phyloP scores from a whole-genome alignment of 805 yeast species.

The Candida xyloterini region DNA sequence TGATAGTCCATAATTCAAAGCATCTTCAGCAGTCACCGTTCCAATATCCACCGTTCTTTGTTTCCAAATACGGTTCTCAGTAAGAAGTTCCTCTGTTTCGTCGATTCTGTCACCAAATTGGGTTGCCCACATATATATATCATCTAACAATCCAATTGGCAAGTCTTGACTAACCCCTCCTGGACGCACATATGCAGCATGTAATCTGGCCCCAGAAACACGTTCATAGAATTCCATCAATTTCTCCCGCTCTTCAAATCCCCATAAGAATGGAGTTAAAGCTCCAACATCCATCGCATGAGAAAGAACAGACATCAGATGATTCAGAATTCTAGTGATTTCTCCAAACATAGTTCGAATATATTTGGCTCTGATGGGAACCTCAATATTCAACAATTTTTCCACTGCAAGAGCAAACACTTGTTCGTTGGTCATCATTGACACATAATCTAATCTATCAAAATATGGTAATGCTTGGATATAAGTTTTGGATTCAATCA shows the following conservation, averaged over 20 bases:
- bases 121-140: slow-evolving; percentile 94
- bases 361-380: slow-evolving; percentile 81
- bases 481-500: slow-evolving; percentile 82
- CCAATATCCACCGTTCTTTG: slow-evolving; percentile 83
- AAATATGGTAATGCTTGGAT: slow-evolving; percentile 87
- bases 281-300: slow-evolving; percentile 97
- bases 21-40: slow-evolving; percentile 80
- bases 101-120: slow-evolving; percentile 92
- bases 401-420: slow-evolving; percentile 82
- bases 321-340: slow-evolving; percentile 79
- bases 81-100: slow-evolving; percentile 83
- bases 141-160: slow-evolving; percentile 83
- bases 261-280: slow-evolving; percentile 90
- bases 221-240: slow-evolving; percentile 90
- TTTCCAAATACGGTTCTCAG: slow-evolving; percentile 91
- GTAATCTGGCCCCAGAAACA: slow-evolving; percentile 87
- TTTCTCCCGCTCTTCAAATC: slow-evolving; percentile 90
- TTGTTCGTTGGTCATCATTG: slow-evolving; percentile 89
- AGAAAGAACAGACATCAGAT: slow-evolving; percentile 79
- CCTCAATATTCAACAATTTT: slow-evolving; percentile 78
- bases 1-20: slow-evolving; percentile 71
- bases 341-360: slow-evolving; percentile 85
- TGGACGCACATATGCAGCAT: slow-evolving; percentile 84
- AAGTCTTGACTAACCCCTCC: slow-evolving; percentile 90
- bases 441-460: slow-evolving; percentile 80